Evolutionary conservation across 768 basidiomycete genomes (phyloP), one percentile per base, ranked within the genome.

Genomic region (Rhizopogon vinicolor): DNA sequence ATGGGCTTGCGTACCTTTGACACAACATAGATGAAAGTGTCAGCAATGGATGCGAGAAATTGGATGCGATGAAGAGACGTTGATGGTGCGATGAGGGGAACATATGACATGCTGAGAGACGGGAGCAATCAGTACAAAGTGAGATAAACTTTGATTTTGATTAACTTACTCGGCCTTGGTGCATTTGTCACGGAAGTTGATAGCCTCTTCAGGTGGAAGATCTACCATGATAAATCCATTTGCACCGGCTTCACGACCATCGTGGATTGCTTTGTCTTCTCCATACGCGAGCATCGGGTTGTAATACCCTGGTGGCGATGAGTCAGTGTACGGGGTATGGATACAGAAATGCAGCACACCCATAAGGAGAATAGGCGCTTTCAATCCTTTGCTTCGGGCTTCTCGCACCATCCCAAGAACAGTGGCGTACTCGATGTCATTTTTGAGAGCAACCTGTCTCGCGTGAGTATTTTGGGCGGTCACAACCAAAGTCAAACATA

Each of bases 221-320:
- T 99, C 97, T 25, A 98, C 95, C 74, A 99, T 85, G 62, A 98
- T 95, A 67, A 94, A 99, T 1, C 97, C 97, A 69, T 96, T 98
- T 0, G 93, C 97, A 14, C 96, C 96, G 16, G 93, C 93, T 55
- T 86, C 85, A 44, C 74, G 79, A 2, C 94, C 95, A 67, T 97
- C 95, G 52, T 86, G 83, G 25, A 98, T 93, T 5, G 96, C 89
- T 68, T 85, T 89, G 57, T 96, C 91, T 73, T 99, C 97, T 3
- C 94, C 94, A 63, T 98, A 96, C 0, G 95, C 92, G 42, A 98
- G 79, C 37, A 98, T 70, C 13, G 97, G 96, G 68, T 99, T 99
- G 72, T 97, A 98, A 74, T 99, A 99, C 35, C 96, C 96, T 98
- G 60, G 5, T 49, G 29, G 28, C 14, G 31, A 35, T 41, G 40